Evolutionary conservation across 352 stramenopile species (phyloP).

Genomic region (Globisporangium alternatum): DNA sequence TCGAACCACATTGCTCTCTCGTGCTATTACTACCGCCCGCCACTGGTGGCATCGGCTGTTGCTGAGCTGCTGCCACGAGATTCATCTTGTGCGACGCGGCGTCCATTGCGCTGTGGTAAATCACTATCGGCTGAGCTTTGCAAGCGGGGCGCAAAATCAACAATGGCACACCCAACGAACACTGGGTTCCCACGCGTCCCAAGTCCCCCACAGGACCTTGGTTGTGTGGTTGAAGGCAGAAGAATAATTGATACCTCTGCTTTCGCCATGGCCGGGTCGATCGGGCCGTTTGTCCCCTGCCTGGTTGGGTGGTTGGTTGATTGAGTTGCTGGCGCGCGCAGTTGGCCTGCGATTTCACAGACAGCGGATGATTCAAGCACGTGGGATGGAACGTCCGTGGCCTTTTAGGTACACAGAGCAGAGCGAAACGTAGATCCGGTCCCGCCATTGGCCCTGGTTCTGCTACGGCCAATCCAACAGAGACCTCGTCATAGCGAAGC

Average conservation of each 20-base stretch:
- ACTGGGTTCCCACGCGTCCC: neutral
- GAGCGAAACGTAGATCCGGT: neutral
- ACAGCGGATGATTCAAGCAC: neutral
- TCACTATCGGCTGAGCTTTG: neutral
- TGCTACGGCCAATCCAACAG: neutral
- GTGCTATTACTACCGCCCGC: neutral
- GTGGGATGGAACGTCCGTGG: neutral
- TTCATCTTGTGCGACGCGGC: constrained; percentile 3
- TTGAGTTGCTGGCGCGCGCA: constrained; percentile 5
- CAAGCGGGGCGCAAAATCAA: neutral
- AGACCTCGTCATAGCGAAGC: neutral
- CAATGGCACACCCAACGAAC: neutral
- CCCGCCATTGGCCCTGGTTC: neutral
- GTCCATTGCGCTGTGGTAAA: neutral
- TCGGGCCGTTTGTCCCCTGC: neutral
- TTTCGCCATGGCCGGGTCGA: neutral
- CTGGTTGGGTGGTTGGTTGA: neutral
- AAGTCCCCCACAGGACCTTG: neutral
- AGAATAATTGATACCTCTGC: constrained; percentile 1
- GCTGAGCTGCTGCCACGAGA: neutral
- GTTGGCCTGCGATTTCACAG: neutral
- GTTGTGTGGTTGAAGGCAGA: neutral
- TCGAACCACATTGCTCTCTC: neutral
- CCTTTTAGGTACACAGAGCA: neutral
- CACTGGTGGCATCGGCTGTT: neutral